A percentile compares a stretch with the other conserved stretches of the same genome.
Evolutionary conservation across 2,329 filamentous ascomycete species (phyloP).

Genomic region (Didymella keratinophila): DNA sequence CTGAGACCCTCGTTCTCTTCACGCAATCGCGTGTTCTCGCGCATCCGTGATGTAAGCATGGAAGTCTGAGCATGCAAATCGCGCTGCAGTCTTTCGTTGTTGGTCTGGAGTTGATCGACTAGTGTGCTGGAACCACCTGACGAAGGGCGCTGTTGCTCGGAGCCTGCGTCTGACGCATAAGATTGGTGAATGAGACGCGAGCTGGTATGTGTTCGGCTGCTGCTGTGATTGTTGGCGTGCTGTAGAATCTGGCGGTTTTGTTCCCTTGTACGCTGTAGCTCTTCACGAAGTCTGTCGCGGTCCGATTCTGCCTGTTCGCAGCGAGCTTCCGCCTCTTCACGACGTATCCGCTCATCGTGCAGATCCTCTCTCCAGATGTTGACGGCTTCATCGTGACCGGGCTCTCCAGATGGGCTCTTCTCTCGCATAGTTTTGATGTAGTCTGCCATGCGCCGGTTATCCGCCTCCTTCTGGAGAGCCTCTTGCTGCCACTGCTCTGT

Average conservation of each 20-base stretch:
- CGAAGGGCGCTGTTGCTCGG: conserved; percentile 44
- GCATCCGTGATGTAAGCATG: conserved; percentile 94
- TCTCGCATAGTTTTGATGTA: conserved; percentile 72
- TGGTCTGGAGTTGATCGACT: conserved; percentile 87
- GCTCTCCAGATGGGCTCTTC: conserved; percentile 47
- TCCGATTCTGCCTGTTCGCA: conserved; percentile 92
- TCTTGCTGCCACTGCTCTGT: conserved; percentile 85
- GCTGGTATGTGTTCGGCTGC: conserved; percentile 47
- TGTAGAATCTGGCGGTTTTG: conserved; percentile 48
- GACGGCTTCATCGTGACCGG: conserved; percentile 52
- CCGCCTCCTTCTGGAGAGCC: conserved; percentile 77
- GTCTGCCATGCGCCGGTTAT: conserved; percentile 86
- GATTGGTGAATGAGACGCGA: conserved; percentile 51
- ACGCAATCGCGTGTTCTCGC: conserved; percentile 92
- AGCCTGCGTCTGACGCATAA: conserved; percentile 50
- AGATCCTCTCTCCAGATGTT: conserved; percentile 96
- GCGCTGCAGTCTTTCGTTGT: conserved; percentile 89
- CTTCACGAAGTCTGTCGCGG: conserved; percentile 81
- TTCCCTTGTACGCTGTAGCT: conserved; percentile 73
- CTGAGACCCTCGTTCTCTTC: conserved; percentile 98
- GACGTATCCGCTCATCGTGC: conserved; percentile 86
- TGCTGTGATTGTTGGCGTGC: conserved; percentile 47
- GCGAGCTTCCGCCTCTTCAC: conserved; percentile 86
- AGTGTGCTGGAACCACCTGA: conserved; percentile 68
- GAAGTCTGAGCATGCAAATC: conserved; percentile 96